phyloP scores from a whole-genome alignment of 345 rosid species.

The Abelmoschus esculentus region DNA sequence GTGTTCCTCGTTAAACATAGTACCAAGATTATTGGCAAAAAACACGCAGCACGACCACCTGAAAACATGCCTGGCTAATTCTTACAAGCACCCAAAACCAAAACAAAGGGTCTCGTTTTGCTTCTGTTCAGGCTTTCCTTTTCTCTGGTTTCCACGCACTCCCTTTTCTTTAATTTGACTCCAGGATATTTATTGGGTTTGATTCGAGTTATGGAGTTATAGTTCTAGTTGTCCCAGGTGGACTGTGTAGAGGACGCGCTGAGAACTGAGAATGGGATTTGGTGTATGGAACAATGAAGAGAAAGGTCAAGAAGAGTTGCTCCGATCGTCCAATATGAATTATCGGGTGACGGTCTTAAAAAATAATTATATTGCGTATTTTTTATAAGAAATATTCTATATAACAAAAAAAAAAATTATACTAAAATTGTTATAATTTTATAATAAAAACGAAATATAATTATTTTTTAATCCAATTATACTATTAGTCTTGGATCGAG shows the following conservation, averaged over 20 bases:
- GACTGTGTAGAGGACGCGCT: background rate
- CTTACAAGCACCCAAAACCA: background rate
- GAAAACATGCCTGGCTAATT: background rate
- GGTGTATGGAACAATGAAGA: background rate
- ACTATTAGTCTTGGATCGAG: no score
- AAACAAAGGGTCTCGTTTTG: background rate
- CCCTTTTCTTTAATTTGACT: background rate
- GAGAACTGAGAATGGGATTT: background rate
- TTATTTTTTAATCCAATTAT: no score
- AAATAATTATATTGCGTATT: no score
- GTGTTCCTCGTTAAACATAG: conserved; percentile 15
- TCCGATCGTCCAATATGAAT: conserved; percentile 9
- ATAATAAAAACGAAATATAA: no score
- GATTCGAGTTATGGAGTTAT: background rate
- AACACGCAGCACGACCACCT: conserved; percentile 3
- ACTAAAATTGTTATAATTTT: no score
- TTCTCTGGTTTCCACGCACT: background rate
- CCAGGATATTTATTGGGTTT: background rate
- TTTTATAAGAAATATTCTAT: no score
- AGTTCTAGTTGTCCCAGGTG: background rate
- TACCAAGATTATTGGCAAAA: conserved; percentile 16
- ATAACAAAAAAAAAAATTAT: no score
- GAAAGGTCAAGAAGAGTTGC: background rate
- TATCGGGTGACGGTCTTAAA: background rate
- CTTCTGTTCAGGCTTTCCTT: background rate